Evolutionary conservation across 768 basidiomycete genomes (phyloP), one percentile per base, ranked within the genome.

Genomic region (Favolaschia claudopus): DNA sequence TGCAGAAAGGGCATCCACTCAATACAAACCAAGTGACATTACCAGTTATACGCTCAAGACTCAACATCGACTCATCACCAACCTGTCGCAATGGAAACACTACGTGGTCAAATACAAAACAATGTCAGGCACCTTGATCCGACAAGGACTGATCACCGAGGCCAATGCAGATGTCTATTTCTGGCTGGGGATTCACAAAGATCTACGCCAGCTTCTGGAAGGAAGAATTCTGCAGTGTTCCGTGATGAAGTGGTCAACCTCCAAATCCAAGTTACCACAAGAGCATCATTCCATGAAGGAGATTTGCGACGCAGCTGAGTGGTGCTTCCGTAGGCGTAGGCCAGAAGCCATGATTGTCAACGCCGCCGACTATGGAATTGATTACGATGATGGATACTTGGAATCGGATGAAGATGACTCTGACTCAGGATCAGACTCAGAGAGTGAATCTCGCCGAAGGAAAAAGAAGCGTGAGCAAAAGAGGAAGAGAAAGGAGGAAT

Each of bases 361-460:
- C 13, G 44, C 50, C 0, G 36, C 8, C 0, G 48, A 59, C 0
- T 55, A 56, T 34, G 55, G 48, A n/a, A 42, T 55, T 7, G 54
- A 56, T 5, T 13, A 19, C 10, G 63, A 40, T 12, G 47, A 46
- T 17, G 38, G 60, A 14, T 29, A 60, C 38, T 45, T 43, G 17
- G 54, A 55, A 33, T 51, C 32, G 9, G 46, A 51, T 9, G 51
- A 54, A 5, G 37, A 33, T 34, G 43, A 43, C 17, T 25, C 36
- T 33, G 53, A 50, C n/a, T 46, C 42, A 19, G 54, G 38, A 24
- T 42, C 48, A 25, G 56, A 62, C n/a, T 40, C 43, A 29, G 25
- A 43, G 3, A 28, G 25, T 14, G 33, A 37, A 3, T 36, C 31
- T 1, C 8, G 50, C 1, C 25, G 14, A 5, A n/a, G n/a, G 45